Evolutionary conservation across 768 basidiomycete species (phyloP).

Genomic region (Suillus weaverae): DNA sequence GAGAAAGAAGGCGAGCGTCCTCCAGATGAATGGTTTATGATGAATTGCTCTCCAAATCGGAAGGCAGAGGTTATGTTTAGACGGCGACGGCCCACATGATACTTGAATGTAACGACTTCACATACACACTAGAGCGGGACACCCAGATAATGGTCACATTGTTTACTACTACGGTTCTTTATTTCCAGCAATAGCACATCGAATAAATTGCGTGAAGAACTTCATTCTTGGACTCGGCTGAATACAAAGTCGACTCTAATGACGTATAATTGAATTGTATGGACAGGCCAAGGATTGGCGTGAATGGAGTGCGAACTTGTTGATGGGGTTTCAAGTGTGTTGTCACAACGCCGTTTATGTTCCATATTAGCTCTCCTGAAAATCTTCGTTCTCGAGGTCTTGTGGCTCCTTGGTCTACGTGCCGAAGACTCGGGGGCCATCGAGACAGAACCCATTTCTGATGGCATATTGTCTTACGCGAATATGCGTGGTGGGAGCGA

Average conservation of each 20-base stretch:
- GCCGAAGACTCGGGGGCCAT: background rate
- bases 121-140: conserved; percentile 8
- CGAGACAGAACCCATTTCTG: background rate
- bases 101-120: conserved; percentile 7
- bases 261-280: background rate
- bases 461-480: background rate
- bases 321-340: background rate
- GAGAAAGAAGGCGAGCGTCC: conserved; percentile 37
- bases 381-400: background rate
- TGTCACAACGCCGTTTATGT: background rate
- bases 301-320: background rate
- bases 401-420: background rate
- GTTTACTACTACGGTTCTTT: background rate
- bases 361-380: background rate
- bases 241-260: background rate
- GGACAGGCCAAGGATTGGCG: background rate
- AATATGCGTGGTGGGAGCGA: background rate
- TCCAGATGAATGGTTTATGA: conserved; percentile 33
- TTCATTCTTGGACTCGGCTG: background rate
- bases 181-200: conserved; percentile 4
- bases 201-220: background rate
- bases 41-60: conserved; percentile 38
- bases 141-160: conserved; percentile 15
- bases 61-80: conserved; percentile 39
- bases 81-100: conserved; percentile 22